Evolutionary conservation across 805 yeast species (phyloP), one percentile per base, ranked within the genome.

Genomic region (Yarrowia sp.): DNA sequence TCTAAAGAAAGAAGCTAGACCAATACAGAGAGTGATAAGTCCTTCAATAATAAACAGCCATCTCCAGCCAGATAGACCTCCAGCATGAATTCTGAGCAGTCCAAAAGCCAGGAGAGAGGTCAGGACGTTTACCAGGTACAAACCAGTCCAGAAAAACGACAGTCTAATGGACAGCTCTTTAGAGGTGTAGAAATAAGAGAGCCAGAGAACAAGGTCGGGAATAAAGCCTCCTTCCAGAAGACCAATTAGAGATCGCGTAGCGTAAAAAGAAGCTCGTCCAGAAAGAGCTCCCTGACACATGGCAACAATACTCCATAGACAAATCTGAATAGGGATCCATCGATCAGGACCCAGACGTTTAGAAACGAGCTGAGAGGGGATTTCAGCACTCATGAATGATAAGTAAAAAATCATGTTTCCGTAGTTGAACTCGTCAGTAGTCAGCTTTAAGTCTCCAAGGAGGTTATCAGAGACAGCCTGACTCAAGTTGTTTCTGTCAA

Each of bases 211-310:
- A 39, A 83, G 74, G 68, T 86, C 90, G 41, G 88, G 86, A 64
- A 88, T 86, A 66, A 86, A 86, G 0, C 91, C 90, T 65, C 90
- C 90, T 72, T 87, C 86, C 17, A 83, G 74, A 4, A 81, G 70
- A 2, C 88, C 90, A 42, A 85, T 70, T 5, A 84, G 74, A 0
- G 82, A 81, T 66, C 89, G 76, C 7, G 84, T 79, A 10, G 76
- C 77, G 66, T 74, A 77, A 67, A 84, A 86, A 0, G 83, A 79
- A 1, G 77, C 69, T 65, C 73, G 78, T 45, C 74, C 74, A 1
- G 67, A 73, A 65, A 86, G 73, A 14, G 76, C 77, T 47, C 80
- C 80, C 71, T 86, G 90, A 51, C 76, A 74, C 53, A 83, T 75
- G 2, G 87, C 82, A 7, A 85, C 86, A 8, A 81, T 66, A 61